Base-by-base conservation (phyloP, 805 yeast genomes). In the Spathaspora girioi region DNA sequence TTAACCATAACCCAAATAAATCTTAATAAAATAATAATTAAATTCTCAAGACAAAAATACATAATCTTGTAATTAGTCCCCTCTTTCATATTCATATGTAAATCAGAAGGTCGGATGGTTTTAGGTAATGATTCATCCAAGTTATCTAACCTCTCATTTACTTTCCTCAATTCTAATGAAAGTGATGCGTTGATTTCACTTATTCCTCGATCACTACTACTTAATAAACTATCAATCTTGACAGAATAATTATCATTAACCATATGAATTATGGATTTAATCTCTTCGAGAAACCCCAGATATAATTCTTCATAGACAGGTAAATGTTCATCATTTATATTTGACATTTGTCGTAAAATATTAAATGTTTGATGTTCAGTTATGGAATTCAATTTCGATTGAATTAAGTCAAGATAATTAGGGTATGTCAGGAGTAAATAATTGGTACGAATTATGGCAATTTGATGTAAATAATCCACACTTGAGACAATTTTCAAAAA, bases 141-240 rank as follows among this genome's bases (percentile, higher is more conserved):
- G 54, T 75, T 69, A 50, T 81, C 80, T 48, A 76, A 58, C 46
- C 70, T 68, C 62, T 83, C 87, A 50, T 70, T 71, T 5, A 82
- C 64, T 51, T 77, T 78, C 18, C 87, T 70, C 27, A 86, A 68
- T 56, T 84, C 85, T 53, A 87, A 66, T 10, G 89, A 77, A 43
- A 86, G 64, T 1, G 90, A 83, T 0, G 93, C 86, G 62, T 83
- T 87, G 49, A 87, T 81, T 59, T 86, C 92, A 54, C 89, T 86
- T 52, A 84, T 79, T 10, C 86, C 78, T 55, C 92, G 70, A 66
- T 86, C 91, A 48, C 87, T 81, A 38, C 76, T 72, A 14, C 85
- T 81, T 45, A 86, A 68, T 50, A 85, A 62, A 47, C 79, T 82
- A 59, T 86, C 91, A 40, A 85, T 76, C 60, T 74, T 75, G 50